Percentiles rank a stretch among this genome's conserved stretches.
Conservation (phyloP, 1,139 yeast genomes). For the Saccharomyces hybrid region DNA sequence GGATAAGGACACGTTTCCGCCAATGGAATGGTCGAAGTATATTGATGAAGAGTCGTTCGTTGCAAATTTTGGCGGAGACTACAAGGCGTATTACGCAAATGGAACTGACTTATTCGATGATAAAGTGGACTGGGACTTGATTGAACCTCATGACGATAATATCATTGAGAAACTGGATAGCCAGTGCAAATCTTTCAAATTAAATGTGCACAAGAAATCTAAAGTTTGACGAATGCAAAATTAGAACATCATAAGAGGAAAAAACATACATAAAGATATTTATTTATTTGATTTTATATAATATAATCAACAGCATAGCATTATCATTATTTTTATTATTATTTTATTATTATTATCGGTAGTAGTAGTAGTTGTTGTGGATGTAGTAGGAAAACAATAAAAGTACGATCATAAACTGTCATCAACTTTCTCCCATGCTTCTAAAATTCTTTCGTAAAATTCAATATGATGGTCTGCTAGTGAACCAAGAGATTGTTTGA, state of each 20-base stretch:
- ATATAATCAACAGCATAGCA: too few species aligned
- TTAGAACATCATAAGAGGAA: neutral
- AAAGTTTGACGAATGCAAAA: neutral
- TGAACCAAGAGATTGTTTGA: slow-evolving; percentile 59
- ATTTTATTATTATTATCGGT: too few species aligned
- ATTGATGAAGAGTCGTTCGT: slow-evolving; percentile 42
- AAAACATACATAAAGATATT: too few species aligned
- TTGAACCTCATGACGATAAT: slow-evolving; percentile 21
- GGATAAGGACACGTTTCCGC: slow-evolving; percentile 59
- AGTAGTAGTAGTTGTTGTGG: too few species aligned
- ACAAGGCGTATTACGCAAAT: slow-evolving; percentile 30
- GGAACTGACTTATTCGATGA: slow-evolving; percentile 23
- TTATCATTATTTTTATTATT: neutral
- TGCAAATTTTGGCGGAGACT: slow-evolving; percentile 42
- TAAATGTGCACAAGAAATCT: neutral
- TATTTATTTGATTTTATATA: too few species aligned
- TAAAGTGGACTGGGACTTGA: slow-evolving; percentile 25
- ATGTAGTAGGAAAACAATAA: neutral
- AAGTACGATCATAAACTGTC: slow-evolving; percentile 16
- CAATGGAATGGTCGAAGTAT: slow-evolving; percentile 43
- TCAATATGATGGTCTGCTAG: slow-evolving; percentile 71
- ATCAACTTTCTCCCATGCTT: slow-evolving; percentile 64
- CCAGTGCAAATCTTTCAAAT: slow-evolving; percentile 5
- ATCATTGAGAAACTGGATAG: slow-evolving; percentile 17
- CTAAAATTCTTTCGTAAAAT: slow-evolving; percentile 65